Base-by-base conservation (phyloP, 371 early-diverging fungal species). In the Dichotomocladium elegans region DNA sequence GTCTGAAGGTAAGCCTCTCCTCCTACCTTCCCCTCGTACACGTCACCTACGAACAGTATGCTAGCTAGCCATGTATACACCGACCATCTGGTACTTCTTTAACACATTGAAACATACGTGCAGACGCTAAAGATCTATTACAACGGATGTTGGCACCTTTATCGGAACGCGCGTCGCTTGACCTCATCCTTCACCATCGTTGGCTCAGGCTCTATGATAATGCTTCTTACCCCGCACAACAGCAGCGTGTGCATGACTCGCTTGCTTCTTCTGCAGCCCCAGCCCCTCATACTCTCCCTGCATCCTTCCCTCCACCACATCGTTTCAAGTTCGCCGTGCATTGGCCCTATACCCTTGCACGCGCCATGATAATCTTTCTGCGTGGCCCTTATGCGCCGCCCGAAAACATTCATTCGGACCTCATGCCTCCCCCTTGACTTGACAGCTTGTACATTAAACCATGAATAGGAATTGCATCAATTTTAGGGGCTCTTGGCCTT, bases 71-170 rank as follows among this genome's bases (percentile, higher is more conserved):
- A 17, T 15, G 29, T 30, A 47, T 17, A 9, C 22, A 25, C 19
- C 1, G 37, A 3, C n/a, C n/a, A 37, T 37, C 37, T n/a, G n/a
- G 21, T 37, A 21, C 37, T 37, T 37, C 8, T 37, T 19, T 37
- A n/a, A n/a, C 37, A 37, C 11, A 56, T 15, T 24, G n/a, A 43
- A 27, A 15, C 15, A 28, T 17, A 46, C 28, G n/a, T 19, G 22
- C 53, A 74, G 74, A 70, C 47, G 64, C 59, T 12, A 72, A 69
- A 34, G 75, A 75, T 58, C 43, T 75, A 15, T 45, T 75, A 25
- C 56, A 54, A 26, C 61, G 67, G 11, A 69, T 75, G 72, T 45
- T 75, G 30, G 64, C 72, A 27, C 70, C 75, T 11, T 65, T 65
- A 43, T 24, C 54, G 2, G 61, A 56, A 10, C 51, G 76, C 11